A percentile compares a stretch with the other conserved stretches of the same genome.
Conservation (phyloP, 2,329 filamentous ascomycete genomes). For the Cryphonectria naterciae region DNA sequence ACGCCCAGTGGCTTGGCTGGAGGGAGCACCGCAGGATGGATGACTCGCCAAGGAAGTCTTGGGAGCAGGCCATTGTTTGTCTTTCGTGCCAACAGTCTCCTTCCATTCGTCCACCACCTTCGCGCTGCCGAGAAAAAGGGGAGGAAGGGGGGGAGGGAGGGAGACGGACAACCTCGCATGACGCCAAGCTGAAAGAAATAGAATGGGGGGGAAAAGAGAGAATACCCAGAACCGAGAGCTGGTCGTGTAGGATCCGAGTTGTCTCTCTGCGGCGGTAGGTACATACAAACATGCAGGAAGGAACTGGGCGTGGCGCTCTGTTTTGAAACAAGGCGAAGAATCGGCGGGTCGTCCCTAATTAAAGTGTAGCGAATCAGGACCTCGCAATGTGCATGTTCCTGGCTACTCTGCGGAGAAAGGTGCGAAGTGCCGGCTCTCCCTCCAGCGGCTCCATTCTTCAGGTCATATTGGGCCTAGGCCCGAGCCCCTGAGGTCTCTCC, state of each 20-base stretch:
- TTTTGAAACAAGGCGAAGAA: constrained; percentile 25
- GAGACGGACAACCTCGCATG: constrained; percentile 1
- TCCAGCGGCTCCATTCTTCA: not conserved
- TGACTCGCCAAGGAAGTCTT: not conserved
- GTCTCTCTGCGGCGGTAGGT: constrained; percentile 9
- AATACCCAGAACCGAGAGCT: not conserved
- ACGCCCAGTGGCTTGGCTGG: not conserved
- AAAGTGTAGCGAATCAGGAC: constrained; percentile 16
- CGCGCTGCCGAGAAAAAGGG: not conserved
- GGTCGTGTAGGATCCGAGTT: constrained; percentile 12
- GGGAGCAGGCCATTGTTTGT: not conserved
- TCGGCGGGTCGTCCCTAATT: constrained; percentile 8
- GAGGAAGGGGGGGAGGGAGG: not conserved
- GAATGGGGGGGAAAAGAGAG: not conserved
- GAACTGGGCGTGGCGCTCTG: constrained; percentile 16
- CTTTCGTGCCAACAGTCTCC: not conserved
- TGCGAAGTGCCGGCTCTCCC: not conserved
- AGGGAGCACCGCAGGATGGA: not conserved
- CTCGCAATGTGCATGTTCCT: not conserved
- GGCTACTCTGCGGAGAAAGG: not conserved
- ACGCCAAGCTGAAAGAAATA: constrained; percentile 3
- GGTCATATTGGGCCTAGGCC: not conserved
- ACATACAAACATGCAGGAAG: not conserved
- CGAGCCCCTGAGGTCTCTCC: not conserved
- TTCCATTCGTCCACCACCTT: not conserved